These are phyloP conservation scores for Podospora tetraspora DNA, from an alignment of 495 filamentous ascomycete species.

Conservation along the genomic window DNA sequence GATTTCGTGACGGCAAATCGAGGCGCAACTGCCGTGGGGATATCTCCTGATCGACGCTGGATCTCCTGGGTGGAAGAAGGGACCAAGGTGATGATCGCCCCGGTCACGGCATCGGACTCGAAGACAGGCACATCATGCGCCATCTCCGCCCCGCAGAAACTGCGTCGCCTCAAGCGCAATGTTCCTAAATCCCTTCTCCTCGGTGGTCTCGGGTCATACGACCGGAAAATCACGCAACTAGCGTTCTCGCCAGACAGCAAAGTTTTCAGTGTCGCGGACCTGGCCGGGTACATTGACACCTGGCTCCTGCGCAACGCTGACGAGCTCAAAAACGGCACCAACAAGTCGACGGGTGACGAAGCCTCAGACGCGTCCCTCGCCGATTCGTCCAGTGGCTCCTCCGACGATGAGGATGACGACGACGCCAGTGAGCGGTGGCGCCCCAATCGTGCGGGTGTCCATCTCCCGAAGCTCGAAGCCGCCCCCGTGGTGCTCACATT, in stretches of 20 bases:
- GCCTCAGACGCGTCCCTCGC: constrained; percentile 26
- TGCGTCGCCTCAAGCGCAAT: constrained; percentile 56
- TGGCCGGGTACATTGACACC: constrained; percentile 81
- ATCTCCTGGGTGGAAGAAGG: constrained; percentile 76
- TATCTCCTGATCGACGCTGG: constrained; percentile 64
- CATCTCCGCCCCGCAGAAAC: constrained; percentile 43
- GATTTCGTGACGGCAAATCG: constrained; percentile 22
- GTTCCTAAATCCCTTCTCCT: constrained; percentile 51
- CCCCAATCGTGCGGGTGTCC: constrained; percentile 57
- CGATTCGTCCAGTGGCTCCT: constrained; percentile 22
- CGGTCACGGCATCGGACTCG: constrained; percentile 46
- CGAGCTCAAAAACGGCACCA: constrained; percentile 29
- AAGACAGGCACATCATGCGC: constrained; percentile 34
- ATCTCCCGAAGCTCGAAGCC: constrained; percentile 71
- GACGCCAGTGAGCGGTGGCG: constrained; percentile 52
- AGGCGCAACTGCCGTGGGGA: constrained; percentile 72
- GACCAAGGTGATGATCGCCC: constrained; percentile 70
- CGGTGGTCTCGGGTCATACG: constrained; percentile 71
- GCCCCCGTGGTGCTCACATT: constrained; percentile 61
- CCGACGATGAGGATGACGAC: constrained; percentile 28
- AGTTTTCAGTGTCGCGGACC: constrained; percentile 70
- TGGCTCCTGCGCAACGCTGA: constrained; percentile 61
- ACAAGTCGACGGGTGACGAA: constrained; percentile 22
- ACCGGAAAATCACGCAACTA: constrained; percentile 65
- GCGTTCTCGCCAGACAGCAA: constrained; percentile 78